These are phyloP conservation scores for Suillus subalutaceus DNA, from an alignment of 768 basidiomycete genomes.

Conservation along the genomic window DNA sequence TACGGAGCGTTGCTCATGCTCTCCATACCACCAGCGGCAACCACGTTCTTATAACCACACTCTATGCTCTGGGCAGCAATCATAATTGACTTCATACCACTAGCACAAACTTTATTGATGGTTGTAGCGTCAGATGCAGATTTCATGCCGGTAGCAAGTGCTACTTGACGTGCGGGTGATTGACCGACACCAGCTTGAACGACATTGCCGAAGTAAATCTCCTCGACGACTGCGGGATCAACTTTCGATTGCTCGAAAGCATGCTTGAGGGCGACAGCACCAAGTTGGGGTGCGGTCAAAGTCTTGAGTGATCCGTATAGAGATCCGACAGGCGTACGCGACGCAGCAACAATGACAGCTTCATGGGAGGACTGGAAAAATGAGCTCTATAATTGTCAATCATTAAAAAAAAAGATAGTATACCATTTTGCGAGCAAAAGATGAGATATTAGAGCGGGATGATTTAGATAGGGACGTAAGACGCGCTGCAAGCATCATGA, in stretches of 20 bases:
- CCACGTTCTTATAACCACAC: constrained; percentile 81
- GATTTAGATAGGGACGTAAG: constrained; percentile 42
- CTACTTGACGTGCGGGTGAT: constrained; percentile 97
- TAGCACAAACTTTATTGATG: constrained; percentile 99
- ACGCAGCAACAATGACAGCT: constrained; percentile 92
- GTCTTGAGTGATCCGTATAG: constrained; percentile 89
- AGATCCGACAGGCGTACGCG: constrained; percentile 92
- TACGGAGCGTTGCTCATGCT: constrained; percentile 99
- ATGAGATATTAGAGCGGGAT: constrained; percentile 41
- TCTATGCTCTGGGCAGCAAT: constrained; percentile 90
- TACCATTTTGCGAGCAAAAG: constrained; percentile 54
- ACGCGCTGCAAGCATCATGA: constrained; percentile 50
- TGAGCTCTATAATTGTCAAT: background rate
- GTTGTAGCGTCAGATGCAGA: constrained; percentile 93
- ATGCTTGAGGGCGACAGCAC: constrained; percentile 85
- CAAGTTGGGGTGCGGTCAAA: constrained; percentile 90
- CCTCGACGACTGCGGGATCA: constrained; percentile 84
- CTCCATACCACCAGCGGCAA: constrained; percentile 98
- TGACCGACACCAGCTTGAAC: constrained; percentile 98
- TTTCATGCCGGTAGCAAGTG: constrained; percentile 84
- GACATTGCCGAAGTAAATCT: constrained; percentile 97
- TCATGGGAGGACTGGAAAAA: constrained; percentile 55
- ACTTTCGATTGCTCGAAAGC: constrained; percentile 82
- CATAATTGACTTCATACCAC: constrained; percentile 95
- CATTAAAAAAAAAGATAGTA: constrained; percentile 24